A percentile compares a stretch with the other conserved stretches of the same genome.
These are phyloP conservation scores for Verticillium longisporum DNA, from an alignment of 2,329 filamentous ascomycete genomes.

Conservation along the genomic window DNA sequence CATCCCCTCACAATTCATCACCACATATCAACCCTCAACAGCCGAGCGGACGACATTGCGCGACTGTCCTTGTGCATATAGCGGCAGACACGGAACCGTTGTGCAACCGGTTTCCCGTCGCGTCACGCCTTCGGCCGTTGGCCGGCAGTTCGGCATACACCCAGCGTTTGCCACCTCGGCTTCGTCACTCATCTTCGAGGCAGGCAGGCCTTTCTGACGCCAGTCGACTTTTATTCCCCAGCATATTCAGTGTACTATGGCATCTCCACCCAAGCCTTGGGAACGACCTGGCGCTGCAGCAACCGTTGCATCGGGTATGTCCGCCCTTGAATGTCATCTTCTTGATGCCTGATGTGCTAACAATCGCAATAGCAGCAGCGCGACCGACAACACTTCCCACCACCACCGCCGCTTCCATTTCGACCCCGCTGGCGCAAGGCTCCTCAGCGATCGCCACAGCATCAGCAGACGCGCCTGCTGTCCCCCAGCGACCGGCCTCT, in stretches of 20 bases:
- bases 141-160: neutral
- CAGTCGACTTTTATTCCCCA: neutral
- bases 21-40: neutral
- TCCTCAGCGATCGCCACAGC: constrained; percentile 34
- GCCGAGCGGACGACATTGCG: neutral
- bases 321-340: constrained; percentile 3
- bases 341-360: constrained; percentile 7
- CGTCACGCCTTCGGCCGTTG: neutral
- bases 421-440: constrained; percentile 30
- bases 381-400: constrained; percentile 26
- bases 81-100: neutral
- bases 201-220: neutral
- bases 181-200: neutral
- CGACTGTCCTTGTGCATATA: neutral
- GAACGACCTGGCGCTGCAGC: constrained; percentile 66
- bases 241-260: constrained; percentile 32
- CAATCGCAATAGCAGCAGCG: constrained; percentile 3
- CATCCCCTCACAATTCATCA: neutral
- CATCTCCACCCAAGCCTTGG: constrained; percentile 96
- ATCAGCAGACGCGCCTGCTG: constrained; percentile 48
- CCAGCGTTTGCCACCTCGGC: constrained; percentile 1
- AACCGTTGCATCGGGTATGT: constrained; percentile 40
- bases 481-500: constrained; percentile 76
- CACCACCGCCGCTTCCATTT: constrained; percentile 30
- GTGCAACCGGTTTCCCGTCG: neutral